Evolutionary conservation across 768 basidiomycete genomes (phyloP).

Genomic region (Lactarius indigo): DNA sequence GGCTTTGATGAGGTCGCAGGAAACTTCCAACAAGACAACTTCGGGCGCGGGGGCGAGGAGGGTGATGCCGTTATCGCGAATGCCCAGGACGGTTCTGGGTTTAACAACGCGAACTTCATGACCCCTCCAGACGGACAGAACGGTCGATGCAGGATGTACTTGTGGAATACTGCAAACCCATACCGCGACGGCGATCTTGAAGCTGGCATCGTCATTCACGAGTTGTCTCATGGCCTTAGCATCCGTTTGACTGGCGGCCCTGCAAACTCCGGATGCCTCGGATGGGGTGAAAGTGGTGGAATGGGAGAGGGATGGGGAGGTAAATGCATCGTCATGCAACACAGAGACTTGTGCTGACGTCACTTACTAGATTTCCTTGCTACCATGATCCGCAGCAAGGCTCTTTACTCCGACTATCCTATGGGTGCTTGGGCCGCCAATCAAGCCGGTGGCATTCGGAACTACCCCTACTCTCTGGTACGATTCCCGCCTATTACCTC

Average conservation of each 20-base stretch:
- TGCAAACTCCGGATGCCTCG: slow-evolving; percentile 86
- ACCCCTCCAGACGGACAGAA: slow-evolving; percentile 81
- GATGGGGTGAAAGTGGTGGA: slow-evolving; percentile 93
- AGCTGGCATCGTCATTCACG: slow-evolving; percentile 95
- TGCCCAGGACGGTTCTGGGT: slow-evolving; percentile 93
- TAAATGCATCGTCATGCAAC: slow-evolving; percentile 27
- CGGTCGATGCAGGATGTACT: slow-evolving; percentile 93
- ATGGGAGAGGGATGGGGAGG: slow-evolving; percentile 99
- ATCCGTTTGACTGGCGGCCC: slow-evolving; percentile 96
- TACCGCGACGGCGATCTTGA: slow-evolving; percentile 95
- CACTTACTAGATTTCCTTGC: slow-evolving; percentile 66
- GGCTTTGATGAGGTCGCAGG: slow-evolving; percentile 90
- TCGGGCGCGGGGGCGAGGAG: slow-evolving; percentile 82
- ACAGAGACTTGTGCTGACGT: not conserved
- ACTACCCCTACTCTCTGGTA: slow-evolving; percentile 79
- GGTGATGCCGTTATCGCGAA: slow-evolving; percentile 91
- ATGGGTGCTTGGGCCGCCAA: slow-evolving; percentile 98
- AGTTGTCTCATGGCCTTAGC: slow-evolving; percentile 83
- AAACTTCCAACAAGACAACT: slow-evolving; percentile 99
- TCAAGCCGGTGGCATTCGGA: slow-evolving; percentile 69
- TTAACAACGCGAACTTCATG: slow-evolving; percentile 91
- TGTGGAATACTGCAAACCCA: slow-evolving; percentile 89
- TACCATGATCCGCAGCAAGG: slow-evolving; percentile 77
- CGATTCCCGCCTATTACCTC: not conserved
- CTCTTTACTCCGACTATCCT: slow-evolving; percentile 68